These are phyloP conservation scores for Yamadazyma diddensiae DNA, from an alignment of 1,139 yeast species.

Conservation along the genomic window DNA sequence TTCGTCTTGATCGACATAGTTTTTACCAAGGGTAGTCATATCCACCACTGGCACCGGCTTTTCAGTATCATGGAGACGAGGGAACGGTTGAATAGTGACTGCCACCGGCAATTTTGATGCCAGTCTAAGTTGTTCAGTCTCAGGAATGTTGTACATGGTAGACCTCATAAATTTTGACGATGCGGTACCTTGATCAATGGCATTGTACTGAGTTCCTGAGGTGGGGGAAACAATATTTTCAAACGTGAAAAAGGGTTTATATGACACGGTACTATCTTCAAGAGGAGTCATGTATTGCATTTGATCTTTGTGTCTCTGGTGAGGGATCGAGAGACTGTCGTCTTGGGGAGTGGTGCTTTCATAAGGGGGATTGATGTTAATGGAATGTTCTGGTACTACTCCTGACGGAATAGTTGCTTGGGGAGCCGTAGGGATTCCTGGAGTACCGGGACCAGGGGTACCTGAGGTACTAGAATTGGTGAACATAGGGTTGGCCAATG, in stretches of 20 bases:
- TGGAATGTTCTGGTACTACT: slow-evolving; percentile 6
- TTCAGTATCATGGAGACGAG: slow-evolving; percentile 49
- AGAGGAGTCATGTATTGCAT: slow-evolving; percentile 35
- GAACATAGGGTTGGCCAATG: not conserved
- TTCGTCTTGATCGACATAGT: slow-evolving; percentile 23
- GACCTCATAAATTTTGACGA: slow-evolving; percentile 77
- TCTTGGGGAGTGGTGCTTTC: slow-evolving; percentile 1
- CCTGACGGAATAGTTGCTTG: not conserved
- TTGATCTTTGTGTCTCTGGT: slow-evolving; percentile 55
- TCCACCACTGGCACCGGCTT: slow-evolving; percentile 69
- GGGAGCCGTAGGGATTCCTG: slow-evolving; percentile 8
- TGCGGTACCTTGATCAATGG: slow-evolving; percentile 81
- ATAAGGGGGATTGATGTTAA: slow-evolving; percentile 1
- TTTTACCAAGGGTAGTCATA: slow-evolving; percentile 39
- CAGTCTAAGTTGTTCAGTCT: slow-evolving; percentile 63
- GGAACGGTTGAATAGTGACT: slow-evolving; percentile 80
- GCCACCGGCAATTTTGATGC: slow-evolving; percentile 81
- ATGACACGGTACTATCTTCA: slow-evolving; percentile 17
- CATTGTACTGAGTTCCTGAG: slow-evolving; percentile 68
- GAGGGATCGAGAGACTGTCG: slow-evolving; percentile 46
- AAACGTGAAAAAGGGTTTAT: slow-evolving; percentile 60
- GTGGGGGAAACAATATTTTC: slow-evolving; percentile 79
- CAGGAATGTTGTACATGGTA: slow-evolving; percentile 83
- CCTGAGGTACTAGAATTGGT: slow-evolving; percentile 3
- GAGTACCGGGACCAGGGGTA: not conserved